These are phyloP conservation scores for Septoria petroselini DNA, from an alignment of 2,329 filamentous ascomycete species.

Conservation along the genomic window DNA sequence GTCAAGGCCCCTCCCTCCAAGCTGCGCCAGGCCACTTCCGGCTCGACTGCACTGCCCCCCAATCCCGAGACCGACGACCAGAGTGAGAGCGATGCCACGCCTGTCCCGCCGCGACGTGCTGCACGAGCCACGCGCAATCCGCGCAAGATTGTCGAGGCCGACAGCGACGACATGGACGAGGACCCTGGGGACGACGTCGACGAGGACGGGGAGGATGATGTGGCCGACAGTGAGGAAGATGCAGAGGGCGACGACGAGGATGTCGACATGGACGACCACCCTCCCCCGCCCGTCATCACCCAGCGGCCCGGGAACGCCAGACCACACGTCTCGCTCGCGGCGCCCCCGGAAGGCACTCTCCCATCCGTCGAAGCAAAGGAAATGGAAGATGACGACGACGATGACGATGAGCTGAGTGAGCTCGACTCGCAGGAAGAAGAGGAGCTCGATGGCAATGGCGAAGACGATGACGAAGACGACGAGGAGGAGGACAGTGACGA, in stretches of 20 bases:
- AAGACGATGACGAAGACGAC: slow-evolving; percentile 39
- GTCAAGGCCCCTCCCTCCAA: slow-evolving; percentile 51
- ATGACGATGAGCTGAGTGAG: slow-evolving; percentile 47
- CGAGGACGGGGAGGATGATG: slow-evolving; percentile 27
- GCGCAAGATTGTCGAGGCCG: slow-evolving; percentile 36
- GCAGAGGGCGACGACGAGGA: slow-evolving; percentile 38
- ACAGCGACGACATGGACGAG: slow-evolving; percentile 34
- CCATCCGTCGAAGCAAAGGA: slow-evolving; percentile 52
- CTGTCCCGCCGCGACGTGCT: slow-evolving; percentile 31
- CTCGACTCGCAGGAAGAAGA: slow-evolving; percentile 37
- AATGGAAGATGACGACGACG: slow-evolving; percentile 51
- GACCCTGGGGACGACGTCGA: slow-evolving; percentile 12
- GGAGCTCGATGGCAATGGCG: slow-evolving; percentile 40
- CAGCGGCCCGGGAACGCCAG: slow-evolving; percentile 29
- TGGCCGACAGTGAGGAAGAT: slow-evolving; percentile 31
- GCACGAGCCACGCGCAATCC: slow-evolving; percentile 38
- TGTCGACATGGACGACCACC: slow-evolving; percentile 38
- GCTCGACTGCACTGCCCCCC: slow-evolving; percentile 34
- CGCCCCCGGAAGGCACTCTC: slow-evolving; percentile 31
- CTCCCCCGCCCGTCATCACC: slow-evolving; percentile 37
- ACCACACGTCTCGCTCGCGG: slow-evolving; percentile 33
- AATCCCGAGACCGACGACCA: slow-evolving; percentile 34
- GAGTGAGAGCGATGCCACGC: slow-evolving; percentile 38
- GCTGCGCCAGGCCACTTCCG: slow-evolving; percentile 48
- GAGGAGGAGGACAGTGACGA: slow-evolving; percentile 46